A percentile compares a stretch with the other conserved stretches of the same genome.
Evolutionary conservation across 164 flowering plant species (phyloP).

Genomic region (Cinnamomum micranthum): DNA sequence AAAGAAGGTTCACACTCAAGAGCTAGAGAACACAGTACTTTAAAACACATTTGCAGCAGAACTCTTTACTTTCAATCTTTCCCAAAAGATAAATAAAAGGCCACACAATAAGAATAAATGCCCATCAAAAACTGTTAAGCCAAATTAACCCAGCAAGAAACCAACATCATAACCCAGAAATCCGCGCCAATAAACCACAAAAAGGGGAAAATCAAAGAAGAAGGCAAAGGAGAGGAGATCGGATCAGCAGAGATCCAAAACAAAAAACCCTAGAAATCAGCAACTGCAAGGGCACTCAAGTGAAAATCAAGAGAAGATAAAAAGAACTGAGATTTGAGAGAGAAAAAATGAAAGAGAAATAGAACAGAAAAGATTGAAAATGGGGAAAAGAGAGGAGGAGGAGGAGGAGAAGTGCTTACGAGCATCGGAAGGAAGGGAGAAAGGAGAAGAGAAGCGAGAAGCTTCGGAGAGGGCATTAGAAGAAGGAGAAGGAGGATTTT

Average conservation of each 20-base stretch:
- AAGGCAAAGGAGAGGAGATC: too few species aligned
- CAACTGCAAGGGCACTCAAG: too few species aligned
- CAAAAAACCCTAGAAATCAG: neutral
- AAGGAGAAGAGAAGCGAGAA: conserved; percentile 10
- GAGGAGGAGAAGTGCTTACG: conserved; percentile 10
- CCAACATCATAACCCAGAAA: neutral
- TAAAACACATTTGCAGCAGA: too few species aligned
- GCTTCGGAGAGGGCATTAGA: conserved; percentile 7
- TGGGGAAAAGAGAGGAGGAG: conserved; percentile 1
- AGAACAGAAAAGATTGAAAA: neutral
- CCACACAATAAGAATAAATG: neutral
- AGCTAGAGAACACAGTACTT: neutral
- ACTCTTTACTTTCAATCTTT: too few species aligned
- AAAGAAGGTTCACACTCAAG: too few species aligned
- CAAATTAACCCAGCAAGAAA: neutral
- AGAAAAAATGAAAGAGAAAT: neutral
- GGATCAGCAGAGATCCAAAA: too few species aligned
- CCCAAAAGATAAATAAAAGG: too few species aligned
- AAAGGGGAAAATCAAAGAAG: too few species aligned
- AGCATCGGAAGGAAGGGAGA: conserved; percentile 6
- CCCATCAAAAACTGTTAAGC: neutral
- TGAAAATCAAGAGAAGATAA: neutral
- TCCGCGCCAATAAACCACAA: neutral
- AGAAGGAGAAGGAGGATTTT: neutral
- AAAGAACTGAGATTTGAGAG: too few species aligned